Conservation (phyloP, 768 basidiomycete species). For the Hygrophorus russula region DNA sequence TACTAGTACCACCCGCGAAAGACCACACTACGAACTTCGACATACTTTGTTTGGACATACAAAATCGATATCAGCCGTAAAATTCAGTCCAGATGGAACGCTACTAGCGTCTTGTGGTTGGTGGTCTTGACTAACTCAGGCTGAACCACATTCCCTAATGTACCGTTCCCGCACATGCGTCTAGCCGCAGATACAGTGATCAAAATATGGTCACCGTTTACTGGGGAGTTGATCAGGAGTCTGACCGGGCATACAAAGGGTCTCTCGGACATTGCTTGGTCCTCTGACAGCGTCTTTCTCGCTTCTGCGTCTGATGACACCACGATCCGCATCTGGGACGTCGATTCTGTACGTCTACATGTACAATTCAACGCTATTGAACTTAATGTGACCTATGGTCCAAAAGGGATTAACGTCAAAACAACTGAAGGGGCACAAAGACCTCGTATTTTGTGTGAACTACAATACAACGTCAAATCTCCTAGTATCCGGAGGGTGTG, state of each 20-base stretch:
- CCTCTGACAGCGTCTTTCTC: slow-evolving; percentile 68
- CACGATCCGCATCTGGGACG: slow-evolving; percentile 82
- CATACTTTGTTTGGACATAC: slow-evolving; percentile 70
- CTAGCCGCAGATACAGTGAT: slow-evolving; percentile 67
- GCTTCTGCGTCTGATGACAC: slow-evolving; percentile 92
- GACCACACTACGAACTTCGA: slow-evolving; percentile 59
- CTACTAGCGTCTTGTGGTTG: slow-evolving; percentile 80
- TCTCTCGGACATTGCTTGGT: slow-evolving; percentile 85
- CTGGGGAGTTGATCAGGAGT: slow-evolving; percentile 66
- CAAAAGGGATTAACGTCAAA: slow-evolving; percentile 59
- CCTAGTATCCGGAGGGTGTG: slow-evolving; percentile 86
- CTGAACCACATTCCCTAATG: background rate
- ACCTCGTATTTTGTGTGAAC: slow-evolving; percentile 86
- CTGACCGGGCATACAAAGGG: slow-evolving; percentile 71
- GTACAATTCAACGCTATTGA: background rate
- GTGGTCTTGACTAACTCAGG: slow-evolving; percentile 14
- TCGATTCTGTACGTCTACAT: slow-evolving; percentile 51
- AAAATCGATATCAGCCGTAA: slow-evolving; percentile 76
- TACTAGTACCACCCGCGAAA: slow-evolving; percentile 25
- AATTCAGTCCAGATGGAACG: slow-evolving; percentile 85
- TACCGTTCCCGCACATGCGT: slow-evolving; percentile 4
- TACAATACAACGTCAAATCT: slow-evolving; percentile 84
- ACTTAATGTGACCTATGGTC: slow-evolving; percentile 7
- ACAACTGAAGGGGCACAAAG: slow-evolving; percentile 70
- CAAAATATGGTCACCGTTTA: slow-evolving; percentile 77